These are phyloP conservation scores for Trichoderma citrinoviride DNA, from an alignment of 2,329 filamentous ascomycete species.

Conservation along the genomic window DNA sequence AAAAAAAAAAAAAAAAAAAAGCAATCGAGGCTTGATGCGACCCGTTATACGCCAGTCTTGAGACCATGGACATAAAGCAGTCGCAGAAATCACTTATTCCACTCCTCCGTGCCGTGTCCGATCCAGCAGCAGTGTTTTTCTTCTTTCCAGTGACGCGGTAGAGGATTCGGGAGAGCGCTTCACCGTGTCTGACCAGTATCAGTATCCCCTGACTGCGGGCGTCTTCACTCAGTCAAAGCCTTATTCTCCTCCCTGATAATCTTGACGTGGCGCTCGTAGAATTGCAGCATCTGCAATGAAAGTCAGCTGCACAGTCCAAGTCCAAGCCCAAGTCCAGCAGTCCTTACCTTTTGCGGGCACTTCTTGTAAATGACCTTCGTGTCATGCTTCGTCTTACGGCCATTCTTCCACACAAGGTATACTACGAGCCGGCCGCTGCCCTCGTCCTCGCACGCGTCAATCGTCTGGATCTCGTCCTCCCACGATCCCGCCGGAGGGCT, in stretches of 20 bases:
- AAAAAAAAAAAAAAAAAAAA: neutral
- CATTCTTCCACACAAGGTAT: slow-evolving; percentile 71
- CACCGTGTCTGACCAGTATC: neutral
- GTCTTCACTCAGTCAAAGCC: slow-evolving; percentile 23
- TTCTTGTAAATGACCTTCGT: slow-evolving; percentile 68
- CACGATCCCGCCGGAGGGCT: slow-evolving; percentile 70
- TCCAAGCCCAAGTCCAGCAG: neutral
- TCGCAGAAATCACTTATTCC: neutral
- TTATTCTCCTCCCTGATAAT: slow-evolving; percentile 45
- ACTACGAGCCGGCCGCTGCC: slow-evolving; percentile 59
- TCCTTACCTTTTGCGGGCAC: slow-evolving; percentile 70
- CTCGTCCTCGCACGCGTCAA: slow-evolving; percentile 71
- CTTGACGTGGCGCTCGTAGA: slow-evolving; percentile 58
- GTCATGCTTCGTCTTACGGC: slow-evolving; percentile 70
- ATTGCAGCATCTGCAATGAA: slow-evolving; percentile 52
- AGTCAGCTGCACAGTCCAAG: neutral
- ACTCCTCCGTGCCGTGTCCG: neutral
- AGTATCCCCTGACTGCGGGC: neutral
- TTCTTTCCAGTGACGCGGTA: neutral
- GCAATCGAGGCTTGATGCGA: neutral
- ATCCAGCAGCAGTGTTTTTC: neutral
- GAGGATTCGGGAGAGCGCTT: neutral
- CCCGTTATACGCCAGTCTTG: slow-evolving; percentile 2
- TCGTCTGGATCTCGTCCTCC: slow-evolving; percentile 68
- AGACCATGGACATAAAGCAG: neutral